phyloP scores from a whole-genome alignment of 805 yeast species.

The Schwanniomyces yamadae region DNA sequence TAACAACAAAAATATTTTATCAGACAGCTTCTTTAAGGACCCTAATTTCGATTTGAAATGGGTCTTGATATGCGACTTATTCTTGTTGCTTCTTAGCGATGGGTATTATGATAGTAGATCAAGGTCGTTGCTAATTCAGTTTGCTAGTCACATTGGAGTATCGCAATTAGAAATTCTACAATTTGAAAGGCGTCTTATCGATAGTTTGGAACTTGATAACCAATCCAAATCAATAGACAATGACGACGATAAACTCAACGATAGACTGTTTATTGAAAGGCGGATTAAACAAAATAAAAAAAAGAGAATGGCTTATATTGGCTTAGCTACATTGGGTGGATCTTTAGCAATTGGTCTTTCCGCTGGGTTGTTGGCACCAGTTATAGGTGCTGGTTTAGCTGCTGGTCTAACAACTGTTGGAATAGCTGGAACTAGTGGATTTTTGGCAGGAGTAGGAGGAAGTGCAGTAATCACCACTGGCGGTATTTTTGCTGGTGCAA shows the following conservation, averaged over 20 bases:
- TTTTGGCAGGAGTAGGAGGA: constrained; percentile 95
- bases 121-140: constrained; percentile 67
- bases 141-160: constrained; percentile 63
- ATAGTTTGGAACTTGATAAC: constrained; percentile 70
- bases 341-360: constrained; percentile 90
- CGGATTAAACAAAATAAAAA: constrained; percentile 67
- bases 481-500: constrained; percentile 88
- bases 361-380: constrained; percentile 95
- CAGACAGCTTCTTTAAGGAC: background rate
- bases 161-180: constrained; percentile 70
- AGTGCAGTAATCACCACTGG: constrained; percentile 91
- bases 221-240: constrained; percentile 48
- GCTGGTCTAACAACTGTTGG: constrained; percentile 97
- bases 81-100: constrained; percentile 74
- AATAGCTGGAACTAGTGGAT: constrained; percentile 87
- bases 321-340: constrained; percentile 95
- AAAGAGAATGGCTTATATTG: constrained; percentile 79
- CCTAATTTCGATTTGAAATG: constrained; percentile 67
- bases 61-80: constrained; percentile 91
- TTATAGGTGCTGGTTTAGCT: constrained; percentile 97
- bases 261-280: constrained; percentile 69
- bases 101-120: constrained; percentile 90
- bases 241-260: constrained; percentile 70
- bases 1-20: constrained; percentile 1
- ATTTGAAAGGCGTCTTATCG: constrained; percentile 88